A percentile compares a stretch with the other conserved stretches of the same genome.
phyloP scores from a whole-genome alignment of 306 rosid genomes.

The Arachis hypogaea region DNA sequence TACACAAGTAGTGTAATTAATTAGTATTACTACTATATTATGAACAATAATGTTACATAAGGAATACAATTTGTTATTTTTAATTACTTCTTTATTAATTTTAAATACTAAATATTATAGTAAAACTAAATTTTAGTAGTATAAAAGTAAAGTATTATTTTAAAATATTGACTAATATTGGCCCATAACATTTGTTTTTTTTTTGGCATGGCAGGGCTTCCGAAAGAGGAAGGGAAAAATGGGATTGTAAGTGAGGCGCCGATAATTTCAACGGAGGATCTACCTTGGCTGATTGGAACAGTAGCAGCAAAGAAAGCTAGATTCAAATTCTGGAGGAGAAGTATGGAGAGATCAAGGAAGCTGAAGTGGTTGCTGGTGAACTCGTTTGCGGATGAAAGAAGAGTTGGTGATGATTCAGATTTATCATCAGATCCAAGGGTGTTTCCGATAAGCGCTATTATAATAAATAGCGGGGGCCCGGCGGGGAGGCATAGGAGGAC shows the following conservation, averaged over 20 bases:
- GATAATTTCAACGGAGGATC: slow-evolving; percentile 54
- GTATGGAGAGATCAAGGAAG: slow-evolving; percentile 59
- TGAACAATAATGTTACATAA: no score
- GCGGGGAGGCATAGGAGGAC: background rate
- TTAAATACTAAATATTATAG: no score
- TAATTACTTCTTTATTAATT: no score
- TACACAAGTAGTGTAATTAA: no score
- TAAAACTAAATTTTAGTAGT: no score
- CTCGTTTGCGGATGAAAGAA: slow-evolving; percentile 60
- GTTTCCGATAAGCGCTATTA: slow-evolving; percentile 57
- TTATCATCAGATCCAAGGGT: slow-evolving; percentile 19
- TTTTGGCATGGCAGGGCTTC: slow-evolving; percentile 57
- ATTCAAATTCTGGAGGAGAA: slow-evolving; percentile 79
- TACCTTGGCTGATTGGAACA: slow-evolving; percentile 90
- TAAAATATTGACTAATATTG: no score
- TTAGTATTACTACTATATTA: no score
- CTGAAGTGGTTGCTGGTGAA: slow-evolving; percentile 70
- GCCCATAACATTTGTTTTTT: no score
- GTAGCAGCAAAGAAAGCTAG: slow-evolving; percentile 61
- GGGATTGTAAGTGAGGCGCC: slow-evolving; percentile 52
- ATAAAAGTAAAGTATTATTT: no score
- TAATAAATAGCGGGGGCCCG: no score
- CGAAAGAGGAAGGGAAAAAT: slow-evolving; percentile 47
- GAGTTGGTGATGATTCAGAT: background rate
- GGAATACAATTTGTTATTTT: no score